Conservation (phyloP, 495 filamentous ascomycete genomes). For the Acidomyces sp. region DNA sequence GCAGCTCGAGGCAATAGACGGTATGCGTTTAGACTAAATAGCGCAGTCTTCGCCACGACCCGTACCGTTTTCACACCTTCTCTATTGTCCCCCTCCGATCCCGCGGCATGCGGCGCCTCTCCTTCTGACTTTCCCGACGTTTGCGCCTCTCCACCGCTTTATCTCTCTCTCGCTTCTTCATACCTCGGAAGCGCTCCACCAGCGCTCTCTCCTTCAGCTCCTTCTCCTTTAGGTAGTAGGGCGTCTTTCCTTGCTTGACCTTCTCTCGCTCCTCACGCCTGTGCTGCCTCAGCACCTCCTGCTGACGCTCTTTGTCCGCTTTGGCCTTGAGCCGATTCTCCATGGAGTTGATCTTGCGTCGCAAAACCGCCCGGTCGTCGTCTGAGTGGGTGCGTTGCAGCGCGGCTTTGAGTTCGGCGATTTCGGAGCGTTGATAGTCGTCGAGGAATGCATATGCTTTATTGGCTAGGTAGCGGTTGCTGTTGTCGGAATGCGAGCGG, state of each 20-base stretch:
- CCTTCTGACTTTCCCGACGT: slow-evolving; percentile 70
- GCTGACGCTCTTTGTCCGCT: slow-evolving; percentile 50
- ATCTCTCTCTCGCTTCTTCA: slow-evolving; percentile 71
- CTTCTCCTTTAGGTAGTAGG: slow-evolving; percentile 80
- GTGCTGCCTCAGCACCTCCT: slow-evolving; percentile 55
- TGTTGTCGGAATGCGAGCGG: slow-evolving; percentile 74
- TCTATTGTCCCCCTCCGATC: no score
- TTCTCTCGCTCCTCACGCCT: slow-evolving; percentile 69
- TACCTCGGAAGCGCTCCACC: slow-evolving; percentile 59
- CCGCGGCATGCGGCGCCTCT: slow-evolving; percentile 72
- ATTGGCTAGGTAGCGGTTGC: no score
- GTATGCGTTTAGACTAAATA: no score
- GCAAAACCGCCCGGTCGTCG: slow-evolving; percentile 48
- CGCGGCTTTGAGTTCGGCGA: slow-evolving; percentile 53
- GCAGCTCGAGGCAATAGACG: no score
- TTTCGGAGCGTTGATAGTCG: slow-evolving; percentile 67
- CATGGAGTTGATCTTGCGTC: slow-evolving; percentile 37
- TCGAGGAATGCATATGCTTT: slow-evolving; percentile 76
- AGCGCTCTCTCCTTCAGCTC: slow-evolving; percentile 78
- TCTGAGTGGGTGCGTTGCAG: slow-evolving; percentile 54
- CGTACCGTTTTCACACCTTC: no score
- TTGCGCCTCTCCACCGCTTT: slow-evolving; percentile 65
- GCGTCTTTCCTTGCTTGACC: slow-evolving; percentile 76
- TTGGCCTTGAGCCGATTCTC: slow-evolving; percentile 57
- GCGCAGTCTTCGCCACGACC: no score